Evolutionary conservation across 192 early-diverging fungal genomes (phyloP).

Genomic region (Dissophora ornata): DNA sequence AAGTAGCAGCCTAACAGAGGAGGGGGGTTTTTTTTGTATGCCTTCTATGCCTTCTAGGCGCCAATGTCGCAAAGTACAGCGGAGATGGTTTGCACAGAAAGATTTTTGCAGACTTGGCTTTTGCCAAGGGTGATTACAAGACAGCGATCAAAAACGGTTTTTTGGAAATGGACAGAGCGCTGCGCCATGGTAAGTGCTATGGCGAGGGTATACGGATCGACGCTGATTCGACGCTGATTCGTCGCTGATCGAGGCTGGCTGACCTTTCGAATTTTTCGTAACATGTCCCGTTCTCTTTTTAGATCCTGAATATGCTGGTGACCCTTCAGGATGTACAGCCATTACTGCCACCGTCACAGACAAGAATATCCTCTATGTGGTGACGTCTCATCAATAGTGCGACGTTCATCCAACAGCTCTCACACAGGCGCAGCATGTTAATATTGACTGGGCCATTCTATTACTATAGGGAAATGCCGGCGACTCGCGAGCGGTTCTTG

Average conservation of each 20-base stretch:
- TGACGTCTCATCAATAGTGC: conserved; percentile 20
- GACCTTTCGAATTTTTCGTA: too few species aligned
- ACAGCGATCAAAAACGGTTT: conserved; percentile 88
- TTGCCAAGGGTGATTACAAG: conserved; percentile 74
- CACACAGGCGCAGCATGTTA: too few species aligned
- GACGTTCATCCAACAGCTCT: neutral
- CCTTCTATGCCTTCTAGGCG: conserved; percentile 57
- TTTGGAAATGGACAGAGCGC: conserved; percentile 79
- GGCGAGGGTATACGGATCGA: too few species aligned
- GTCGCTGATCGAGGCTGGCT: too few species aligned
- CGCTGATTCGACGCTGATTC: too few species aligned
- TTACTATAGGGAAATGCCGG: conserved; percentile 84
- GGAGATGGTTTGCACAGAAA: conserved; percentile 81
- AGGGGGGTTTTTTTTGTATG: too few species aligned
- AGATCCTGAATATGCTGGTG: conserved; percentile 80
- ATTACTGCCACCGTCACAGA: conserved; percentile 87
- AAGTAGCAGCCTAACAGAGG: too few species aligned
- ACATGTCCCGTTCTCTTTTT: conserved; percentile 13
- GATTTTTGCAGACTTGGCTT: conserved; percentile 72
- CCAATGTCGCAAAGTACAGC: conserved; percentile 84
- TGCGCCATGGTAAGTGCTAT: conserved; percentile 83
- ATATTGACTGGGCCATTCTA: neutral
- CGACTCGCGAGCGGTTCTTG: conserved; percentile 94
- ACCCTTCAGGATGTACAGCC: conserved; percentile 98
- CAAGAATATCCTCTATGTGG: conserved; percentile 82